Conservation (phyloP, 2,329 filamentous ascomycete genomes). For the Claviceps citrina region DNA sequence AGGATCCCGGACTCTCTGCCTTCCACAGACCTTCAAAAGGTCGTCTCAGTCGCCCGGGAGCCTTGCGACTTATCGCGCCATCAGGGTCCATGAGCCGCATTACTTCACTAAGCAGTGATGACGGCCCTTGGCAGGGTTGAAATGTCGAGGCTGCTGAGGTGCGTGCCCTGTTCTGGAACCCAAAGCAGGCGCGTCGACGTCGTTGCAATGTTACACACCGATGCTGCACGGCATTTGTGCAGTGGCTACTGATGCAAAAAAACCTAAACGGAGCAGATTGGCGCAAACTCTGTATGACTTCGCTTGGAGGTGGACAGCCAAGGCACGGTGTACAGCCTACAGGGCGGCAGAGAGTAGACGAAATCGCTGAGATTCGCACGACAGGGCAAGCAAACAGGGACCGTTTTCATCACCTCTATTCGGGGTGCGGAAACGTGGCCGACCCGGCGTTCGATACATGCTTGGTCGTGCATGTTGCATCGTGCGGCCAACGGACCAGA, state of each 20-base stretch:
- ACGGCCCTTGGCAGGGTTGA: no score
- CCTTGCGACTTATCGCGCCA: no score
- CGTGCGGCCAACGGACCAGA: neutral
- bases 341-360: neutral
- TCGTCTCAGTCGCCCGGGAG: no score
- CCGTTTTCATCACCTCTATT: no score
- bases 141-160: no score
- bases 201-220: conserved; percentile 5
- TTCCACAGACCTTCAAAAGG: no score
- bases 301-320: neutral
- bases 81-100: no score
- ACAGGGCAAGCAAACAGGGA: no score
- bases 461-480: neutral
- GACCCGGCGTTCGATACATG: neutral
- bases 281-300: neutral
- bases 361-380: no score
- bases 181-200: neutral
- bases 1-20: no score
- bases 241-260: neutral
- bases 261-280: neutral
- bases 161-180: conserved; percentile 1
- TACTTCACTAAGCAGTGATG: no score
- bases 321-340: neutral
- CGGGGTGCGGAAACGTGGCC: neutral
- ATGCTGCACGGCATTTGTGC: conserved; percentile 4